Base-by-base conservation (phyloP, 768 basidiomycete genomes). In the Lactarius psammicola region DNA sequence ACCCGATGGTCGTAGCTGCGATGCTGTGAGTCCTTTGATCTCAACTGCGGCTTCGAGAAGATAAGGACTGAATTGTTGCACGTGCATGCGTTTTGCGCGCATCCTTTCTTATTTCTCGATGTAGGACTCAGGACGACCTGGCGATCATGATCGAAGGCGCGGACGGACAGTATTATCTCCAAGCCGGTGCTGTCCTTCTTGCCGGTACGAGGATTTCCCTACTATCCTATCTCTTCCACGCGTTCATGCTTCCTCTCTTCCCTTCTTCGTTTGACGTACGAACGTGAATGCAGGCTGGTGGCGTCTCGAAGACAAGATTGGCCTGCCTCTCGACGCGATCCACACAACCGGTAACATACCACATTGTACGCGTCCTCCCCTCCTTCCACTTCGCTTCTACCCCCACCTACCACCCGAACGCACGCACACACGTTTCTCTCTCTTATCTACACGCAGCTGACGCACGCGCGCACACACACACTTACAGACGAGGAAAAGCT, bases 261-360 rank as follows among this genome's bases (percentile, higher is more conserved):
- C 4, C 67, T 65, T 63, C 66, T 51, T 40, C 33, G n/a, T 10
- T 54, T 33, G 42, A 53, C 49, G 23, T 49, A 51, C 33, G 23
- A 28, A 42, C 51, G 34, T 46, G 38, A 49, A 28, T 38, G 49
- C 71, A 89, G 90, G 90, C 28, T 87, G 84, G 67, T 92, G 90
- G 91, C 81, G 89, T 20, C 80, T 92, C 76, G 73, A 81, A 68
- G 89, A 92, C 75, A 92, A 92, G 77, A 83, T 89, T 61, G 92
- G 90, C 8, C 78, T 86, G 70, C 79, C 85, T 26, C 77, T 92
- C 42, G 86, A 90, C 61, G 85, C 90, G 61, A 90, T 92, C 51
- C 90, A 92, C 75, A 75, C 78, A 62, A 79, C 81, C 31, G 90
- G 91, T 31, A 78, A 86, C 71, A 90, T 92, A 44, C 88, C 90